Conservation (phyloP, 2,329 filamentous ascomycete species). For the Simplicillium aogashimaense region DNA sequence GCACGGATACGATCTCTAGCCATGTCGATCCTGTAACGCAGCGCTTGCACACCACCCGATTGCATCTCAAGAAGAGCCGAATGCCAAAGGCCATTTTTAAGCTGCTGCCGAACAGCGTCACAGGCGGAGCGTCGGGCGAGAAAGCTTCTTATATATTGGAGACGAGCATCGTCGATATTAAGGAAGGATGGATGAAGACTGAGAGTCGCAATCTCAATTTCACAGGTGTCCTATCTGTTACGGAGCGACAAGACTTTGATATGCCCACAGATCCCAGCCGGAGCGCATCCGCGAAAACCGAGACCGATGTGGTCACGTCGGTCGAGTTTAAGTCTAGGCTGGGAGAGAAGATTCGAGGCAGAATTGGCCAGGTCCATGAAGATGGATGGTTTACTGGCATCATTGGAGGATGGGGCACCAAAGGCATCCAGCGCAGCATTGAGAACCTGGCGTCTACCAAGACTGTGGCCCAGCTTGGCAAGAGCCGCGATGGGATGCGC, state of each 20-base stretch:
- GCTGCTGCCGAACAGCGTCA: slow-evolving; percentile 59
- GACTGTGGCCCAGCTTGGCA: slow-evolving; percentile 67
- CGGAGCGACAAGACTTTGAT: slow-evolving; percentile 65
- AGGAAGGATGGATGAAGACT: slow-evolving; percentile 73
- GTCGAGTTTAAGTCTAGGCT: slow-evolving; percentile 65
- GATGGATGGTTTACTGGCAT: slow-evolving; percentile 42
- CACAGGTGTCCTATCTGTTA: slow-evolving; percentile 67
- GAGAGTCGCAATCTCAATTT: slow-evolving; percentile 77
- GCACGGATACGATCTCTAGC: slow-evolving; percentile 72
- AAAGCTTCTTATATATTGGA: slow-evolving; percentile 75
- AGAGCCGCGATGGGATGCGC: slow-evolving; percentile 75
- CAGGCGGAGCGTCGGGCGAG: slow-evolving; percentile 52
- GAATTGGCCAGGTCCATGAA: slow-evolving; percentile 35
- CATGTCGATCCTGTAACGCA: slow-evolving; percentile 64
- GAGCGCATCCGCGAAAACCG: slow-evolving; percentile 15
- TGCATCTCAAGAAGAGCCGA: slow-evolving; percentile 75
- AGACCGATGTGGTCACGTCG: slow-evolving; percentile 62
- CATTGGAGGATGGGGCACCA: slow-evolving; percentile 52
- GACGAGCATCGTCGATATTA: slow-evolving; percentile 68
- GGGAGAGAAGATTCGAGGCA: slow-evolving; percentile 55
- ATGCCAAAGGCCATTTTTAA: slow-evolving; percentile 67
- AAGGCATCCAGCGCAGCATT: slow-evolving; percentile 68
- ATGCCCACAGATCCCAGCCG: slow-evolving; percentile 19
- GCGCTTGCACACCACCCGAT: slow-evolving; percentile 65
- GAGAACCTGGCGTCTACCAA: slow-evolving; percentile 70